These are phyloP conservation scores for Kodamaea ohmeri DNA, from an alignment of 1,139 yeast species.

Conservation along the genomic window DNA sequence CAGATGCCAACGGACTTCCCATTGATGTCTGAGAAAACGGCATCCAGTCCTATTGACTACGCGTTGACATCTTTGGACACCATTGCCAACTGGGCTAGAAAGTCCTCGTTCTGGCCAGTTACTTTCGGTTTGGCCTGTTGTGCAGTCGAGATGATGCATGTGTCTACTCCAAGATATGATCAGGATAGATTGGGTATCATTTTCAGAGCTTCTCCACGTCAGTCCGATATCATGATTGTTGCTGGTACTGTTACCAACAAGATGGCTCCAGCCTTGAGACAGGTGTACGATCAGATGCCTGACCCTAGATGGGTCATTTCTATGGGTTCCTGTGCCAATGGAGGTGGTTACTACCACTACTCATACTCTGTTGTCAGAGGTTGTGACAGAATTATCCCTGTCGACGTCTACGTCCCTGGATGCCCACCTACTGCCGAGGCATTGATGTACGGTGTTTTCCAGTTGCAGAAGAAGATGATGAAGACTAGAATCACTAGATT, in stretches of 20 bases:
- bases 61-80: conserved; percentile 83
- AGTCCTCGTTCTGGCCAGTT: conserved; percentile 91
- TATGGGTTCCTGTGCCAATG: conserved; percentile 94
- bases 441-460: conserved; percentile 86
- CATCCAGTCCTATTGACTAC: conserved; percentile 63
- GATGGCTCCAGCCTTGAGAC: conserved; percentile 93
- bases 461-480: conserved; percentile 87
- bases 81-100: conserved; percentile 89
- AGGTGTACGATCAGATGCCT: conserved; percentile 93
- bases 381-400: conserved; percentile 85
- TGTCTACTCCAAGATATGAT: conserved; percentile 87
- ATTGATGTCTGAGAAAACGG: conserved; percentile 45
- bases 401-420: conserved; percentile 89
- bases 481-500: conserved; percentile 74
- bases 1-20: conserved; percentile 45
- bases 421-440: conserved; percentile 94
- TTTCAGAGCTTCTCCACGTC: conserved; percentile 94
- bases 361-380: conserved; percentile 89
- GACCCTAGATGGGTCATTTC: conserved; percentile 90
- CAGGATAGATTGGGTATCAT: conserved; percentile 91
- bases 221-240: conserved; percentile 89
- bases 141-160: conserved; percentile 96
- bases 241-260: conserved; percentile 91
- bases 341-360: conserved; percentile 92
- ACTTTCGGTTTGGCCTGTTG: conserved; percentile 91